These are phyloP conservation scores for Pseudozyma hubeiensis DNA, from an alignment of 1,284 basidiomycete species.

Conservation along the genomic window DNA sequence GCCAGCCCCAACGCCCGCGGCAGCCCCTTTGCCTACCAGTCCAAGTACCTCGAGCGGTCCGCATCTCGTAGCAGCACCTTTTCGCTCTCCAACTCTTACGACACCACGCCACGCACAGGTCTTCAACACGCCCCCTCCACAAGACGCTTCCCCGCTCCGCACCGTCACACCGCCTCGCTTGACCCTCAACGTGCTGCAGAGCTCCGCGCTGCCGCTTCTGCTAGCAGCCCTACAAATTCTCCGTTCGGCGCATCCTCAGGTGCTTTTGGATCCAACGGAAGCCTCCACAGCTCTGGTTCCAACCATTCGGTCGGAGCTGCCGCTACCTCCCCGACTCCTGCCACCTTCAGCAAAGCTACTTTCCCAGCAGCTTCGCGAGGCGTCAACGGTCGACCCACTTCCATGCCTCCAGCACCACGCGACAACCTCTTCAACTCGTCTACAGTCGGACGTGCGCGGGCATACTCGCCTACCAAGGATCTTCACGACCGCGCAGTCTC, in stretches of 20 bases:
- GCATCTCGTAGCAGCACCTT: conserved; percentile 56
- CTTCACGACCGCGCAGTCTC: conserved; percentile 32
- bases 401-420: conserved; percentile 60
- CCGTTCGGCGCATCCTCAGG: conserved; percentile 7
- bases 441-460: conserved; percentile 37
- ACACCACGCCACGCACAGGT: conserved; percentile 12
- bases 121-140: conserved; percentile 51
- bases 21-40: conserved; percentile 63
- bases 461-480: conserved; percentile 49
- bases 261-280: conserved; percentile 44
- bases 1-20: conserved; percentile 51
- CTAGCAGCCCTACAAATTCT: conserved; percentile 24
- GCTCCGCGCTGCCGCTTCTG: conserved; percentile 30
- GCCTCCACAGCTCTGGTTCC: conserved; percentile 34
- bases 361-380: conserved; percentile 34
- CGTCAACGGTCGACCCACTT: conserved; percentile 47
- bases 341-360: conserved; percentile 46
- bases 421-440: conserved; percentile 39
- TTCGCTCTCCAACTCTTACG: conserved; percentile 46
- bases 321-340: conserved; percentile 19
- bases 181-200: conserved; percentile 52
- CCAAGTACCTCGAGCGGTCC: conserved; percentile 62
- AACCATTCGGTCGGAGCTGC: conserved; percentile 24
- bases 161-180: conserved; percentile 59
- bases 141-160: conserved; percentile 55